Evolutionary conservation across 345 rosid genomes (phyloP).

Genomic region (Hirschfeldia incana): DNA sequence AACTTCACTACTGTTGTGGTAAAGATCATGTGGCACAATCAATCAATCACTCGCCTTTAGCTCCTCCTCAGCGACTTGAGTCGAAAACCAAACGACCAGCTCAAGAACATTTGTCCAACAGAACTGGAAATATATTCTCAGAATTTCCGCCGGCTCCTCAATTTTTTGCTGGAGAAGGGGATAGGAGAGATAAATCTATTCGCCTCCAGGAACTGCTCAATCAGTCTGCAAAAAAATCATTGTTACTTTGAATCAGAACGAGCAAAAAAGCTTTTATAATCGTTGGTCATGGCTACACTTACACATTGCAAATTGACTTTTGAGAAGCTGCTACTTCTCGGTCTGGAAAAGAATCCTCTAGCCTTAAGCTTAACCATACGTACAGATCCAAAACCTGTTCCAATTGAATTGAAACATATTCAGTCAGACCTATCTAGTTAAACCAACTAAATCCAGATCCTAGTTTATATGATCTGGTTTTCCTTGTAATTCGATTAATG

Average conservation of each 20-base stretch:
- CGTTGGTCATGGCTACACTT: slow-evolving; percentile 44
- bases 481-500: background rate
- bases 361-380: slow-evolving; percentile 86
- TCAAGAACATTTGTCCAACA: background rate
- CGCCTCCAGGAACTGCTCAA: slow-evolving; percentile 81
- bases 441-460: background rate
- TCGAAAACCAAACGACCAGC: slow-evolving; percentile 6
- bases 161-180: background rate
- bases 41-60: slow-evolving; percentile 5
- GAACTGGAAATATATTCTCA: slow-evolving; percentile 1
- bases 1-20: background rate
- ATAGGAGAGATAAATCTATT: slow-evolving; percentile 20
- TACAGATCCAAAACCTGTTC: slow-evolving; percentile 87
- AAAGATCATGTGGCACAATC: background rate
- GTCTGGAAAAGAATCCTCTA: slow-evolving; percentile 87
- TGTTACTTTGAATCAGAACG: background rate
- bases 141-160: background rate
- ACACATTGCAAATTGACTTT: slow-evolving; percentile 75
- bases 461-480: too few relatives aligned
- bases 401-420: too few relatives aligned
- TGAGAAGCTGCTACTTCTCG: slow-evolving; percentile 76
- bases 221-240: slow-evolving; percentile 52
- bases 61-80: background rate
- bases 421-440: background rate
- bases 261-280: background rate